Evolutionary conservation across 75 land plant species (phyloP).

Genomic region (Pseudotsuga menziesii): DNA sequence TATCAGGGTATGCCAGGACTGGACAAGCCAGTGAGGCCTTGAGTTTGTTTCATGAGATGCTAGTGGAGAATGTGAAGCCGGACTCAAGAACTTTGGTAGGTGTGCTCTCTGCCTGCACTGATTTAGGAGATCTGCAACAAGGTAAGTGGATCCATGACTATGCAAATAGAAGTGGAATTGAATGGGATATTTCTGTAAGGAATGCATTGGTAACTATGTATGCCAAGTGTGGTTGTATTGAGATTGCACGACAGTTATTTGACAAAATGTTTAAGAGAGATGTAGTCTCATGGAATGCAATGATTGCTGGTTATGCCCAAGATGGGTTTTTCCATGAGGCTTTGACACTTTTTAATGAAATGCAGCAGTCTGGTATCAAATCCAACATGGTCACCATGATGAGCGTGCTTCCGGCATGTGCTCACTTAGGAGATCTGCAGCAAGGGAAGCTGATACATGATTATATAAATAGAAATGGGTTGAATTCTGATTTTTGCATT

Average conservation of each 20-base stretch:
- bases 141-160: conserved; percentile 43
- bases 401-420: conserved; percentile 10
- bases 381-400: conserved; percentile 8
- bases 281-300: conserved; percentile 43
- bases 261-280: conserved; percentile 27
- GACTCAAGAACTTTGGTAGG: conserved; percentile 42
- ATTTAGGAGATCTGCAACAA: conserved; percentile 9
- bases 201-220: conserved; percentile 54
- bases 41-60: conserved; percentile 33
- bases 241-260: conserved; percentile 24
- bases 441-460: conserved; percentile 22
- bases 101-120: conserved; percentile 40
- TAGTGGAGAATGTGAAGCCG: conserved; percentile 28
- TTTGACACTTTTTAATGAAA: conserved; percentile 33
- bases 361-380: conserved; percentile 24
- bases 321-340: conserved; percentile 32
- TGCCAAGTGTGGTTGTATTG: conserved; percentile 32
- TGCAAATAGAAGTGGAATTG: conserved; percentile 40
- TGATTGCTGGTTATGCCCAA: conserved; percentile 50
- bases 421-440: conserved; percentile 30
- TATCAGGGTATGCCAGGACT: conserved; percentile 20
- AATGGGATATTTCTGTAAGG: conserved; percentile 33
- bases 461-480: not conserved
- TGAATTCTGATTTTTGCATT: conserved; percentile 12
- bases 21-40: conserved; percentile 29